phyloP scores from a whole-genome alignment of 2,329 filamentous ascomycete species.

The Acephala macrosclerotiorum region DNA sequence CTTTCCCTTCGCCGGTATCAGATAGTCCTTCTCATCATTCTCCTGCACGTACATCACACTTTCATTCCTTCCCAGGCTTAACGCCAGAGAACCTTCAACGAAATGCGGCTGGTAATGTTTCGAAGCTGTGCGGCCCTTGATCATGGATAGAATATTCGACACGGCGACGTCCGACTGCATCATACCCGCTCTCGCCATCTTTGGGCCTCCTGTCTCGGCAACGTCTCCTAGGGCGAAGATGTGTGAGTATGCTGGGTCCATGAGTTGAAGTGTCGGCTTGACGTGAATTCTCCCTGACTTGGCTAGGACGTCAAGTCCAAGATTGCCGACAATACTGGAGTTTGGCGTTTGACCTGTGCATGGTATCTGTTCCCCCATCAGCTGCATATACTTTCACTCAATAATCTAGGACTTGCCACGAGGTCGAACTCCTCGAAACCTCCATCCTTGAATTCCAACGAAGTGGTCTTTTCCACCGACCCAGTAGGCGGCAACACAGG shows the following conservation, averaged over 20 bases:
- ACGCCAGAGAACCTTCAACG: slow-evolving; percentile 47
- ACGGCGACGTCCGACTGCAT: slow-evolving; percentile 53
- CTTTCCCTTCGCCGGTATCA: slow-evolving; percentile 25
- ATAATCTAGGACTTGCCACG: slow-evolving; percentile 43
- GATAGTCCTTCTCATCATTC: slow-evolving; percentile 26
- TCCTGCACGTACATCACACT: slow-evolving; percentile 27
- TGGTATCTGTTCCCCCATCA: slow-evolving; percentile 46
- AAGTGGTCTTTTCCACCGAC: slow-evolving; percentile 25
- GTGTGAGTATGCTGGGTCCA: slow-evolving; percentile 32
- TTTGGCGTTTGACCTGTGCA: slow-evolving; percentile 57
- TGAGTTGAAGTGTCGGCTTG: slow-evolving; percentile 13
- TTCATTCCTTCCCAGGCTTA: slow-evolving; percentile 47
- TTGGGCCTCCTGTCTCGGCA: slow-evolving; percentile 50
- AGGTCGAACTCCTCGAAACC: slow-evolving; percentile 48
- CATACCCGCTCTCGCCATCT: slow-evolving; percentile 53
- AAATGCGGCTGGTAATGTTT: slow-evolving; percentile 42
- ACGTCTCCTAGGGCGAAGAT: slow-evolving; percentile 62
- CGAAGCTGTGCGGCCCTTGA: slow-evolving; percentile 42
- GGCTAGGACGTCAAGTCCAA: background rate
- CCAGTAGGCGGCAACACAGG: slow-evolving; percentile 25
- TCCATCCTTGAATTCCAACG: slow-evolving; percentile 45
- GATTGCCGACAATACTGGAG: slow-evolving; percentile 41
- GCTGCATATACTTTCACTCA: background rate
- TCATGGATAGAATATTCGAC: slow-evolving; percentile 53
- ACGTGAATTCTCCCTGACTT: slow-evolving; percentile 40